phyloP scores from a whole-genome alignment of 495 filamentous ascomycete species.

The Aspergillus hancockii region DNA sequence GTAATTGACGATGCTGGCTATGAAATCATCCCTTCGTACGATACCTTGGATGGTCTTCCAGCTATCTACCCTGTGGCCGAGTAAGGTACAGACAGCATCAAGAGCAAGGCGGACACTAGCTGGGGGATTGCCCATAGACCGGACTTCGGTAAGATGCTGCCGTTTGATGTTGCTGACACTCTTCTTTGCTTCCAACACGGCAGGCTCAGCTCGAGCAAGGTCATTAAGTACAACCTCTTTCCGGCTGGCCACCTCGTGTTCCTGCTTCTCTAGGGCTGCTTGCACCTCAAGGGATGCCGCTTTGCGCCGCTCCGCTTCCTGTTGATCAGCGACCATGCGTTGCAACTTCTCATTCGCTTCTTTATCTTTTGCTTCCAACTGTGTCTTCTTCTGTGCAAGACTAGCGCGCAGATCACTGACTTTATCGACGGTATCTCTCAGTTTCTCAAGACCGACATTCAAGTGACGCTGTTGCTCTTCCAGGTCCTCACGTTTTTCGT shows the following conservation, averaged over 20 bases:
- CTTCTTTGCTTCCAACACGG: slow-evolving; percentile 87
- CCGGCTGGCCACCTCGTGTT: slow-evolving; percentile 81
- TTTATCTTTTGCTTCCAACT: slow-evolving; percentile 88
- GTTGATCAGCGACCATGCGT: slow-evolving; percentile 94
- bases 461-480: slow-evolving; percentile 98
- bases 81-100: slow-evolving; percentile 90
- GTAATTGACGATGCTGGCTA: slow-evolving; percentile 95
- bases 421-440: slow-evolving; percentile 98
- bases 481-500: slow-evolving; percentile 96
- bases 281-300: slow-evolving; percentile 86
- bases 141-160: slow-evolving; percentile 94
- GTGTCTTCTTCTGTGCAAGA: slow-evolving; percentile 88
- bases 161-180: slow-evolving; percentile 98
- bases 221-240: slow-evolving; percentile 84
- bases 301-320: slow-evolving; percentile 91
- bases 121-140: slow-evolving; percentile 92
- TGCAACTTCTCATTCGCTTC: slow-evolving; percentile 97
- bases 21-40: slow-evolving; percentile 91
- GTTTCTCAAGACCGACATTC: slow-evolving; percentile 95
- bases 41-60: slow-evolving; percentile 91
- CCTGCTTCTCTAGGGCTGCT: slow-evolving; percentile 80
- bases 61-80: slow-evolving; percentile 84
- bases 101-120: slow-evolving; percentile 86
- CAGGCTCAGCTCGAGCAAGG: slow-evolving; percentile 88
- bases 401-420: slow-evolving; percentile 87